Evolutionary conservation across 2,329 filamentous ascomycete genomes (phyloP), one percentile per base, ranked within the genome.

Genomic region (Penicillium sp.): DNA sequence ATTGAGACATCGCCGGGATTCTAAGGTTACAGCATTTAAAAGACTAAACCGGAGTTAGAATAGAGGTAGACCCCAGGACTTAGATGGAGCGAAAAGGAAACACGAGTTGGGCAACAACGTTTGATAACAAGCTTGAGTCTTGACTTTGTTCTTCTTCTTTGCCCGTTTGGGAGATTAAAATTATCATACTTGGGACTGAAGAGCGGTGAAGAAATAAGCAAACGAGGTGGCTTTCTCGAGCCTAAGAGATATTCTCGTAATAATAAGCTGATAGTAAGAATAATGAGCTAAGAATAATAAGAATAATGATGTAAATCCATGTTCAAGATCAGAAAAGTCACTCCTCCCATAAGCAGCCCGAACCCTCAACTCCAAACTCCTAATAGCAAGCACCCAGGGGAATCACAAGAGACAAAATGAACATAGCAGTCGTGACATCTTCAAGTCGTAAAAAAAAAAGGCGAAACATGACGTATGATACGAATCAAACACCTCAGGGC

Each of bases 361-460:
- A 51, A 39, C 27, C 45, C 42, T 38, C n/a, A 45, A 45, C 24
- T 41, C 43, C 34, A 31, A 41, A 22, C 27, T n/a, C 8, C 5
- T 48, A 2, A 32, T 3, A 24, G 36, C 24, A 27, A 8, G 5
- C 8, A 27, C 4, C 39, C 16, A 13, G 36, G 29, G 36, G 22
- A 46, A 45, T 32, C 2, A 29, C 29, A 18, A 41, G 16, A 13
- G 1, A 47, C 13, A 18, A 29, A 36, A 42, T 38, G 10, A 32
- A 42, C 22, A 48, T 44, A 14, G n/a, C 40, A 24, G 48, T 54
- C 40, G 36, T 54, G 29, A 53, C n/a, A 21, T 43, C 50, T 48
- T 58, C 34, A 45, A 41, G 18, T 11, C 10, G 24, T 45, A 13
- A 42, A 45, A 24, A 45, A 24, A 42, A 29, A 14, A 18, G 18